Base-by-base conservation (phyloP, 345 rosid species). In the Geranium rotundifolium region DNA sequence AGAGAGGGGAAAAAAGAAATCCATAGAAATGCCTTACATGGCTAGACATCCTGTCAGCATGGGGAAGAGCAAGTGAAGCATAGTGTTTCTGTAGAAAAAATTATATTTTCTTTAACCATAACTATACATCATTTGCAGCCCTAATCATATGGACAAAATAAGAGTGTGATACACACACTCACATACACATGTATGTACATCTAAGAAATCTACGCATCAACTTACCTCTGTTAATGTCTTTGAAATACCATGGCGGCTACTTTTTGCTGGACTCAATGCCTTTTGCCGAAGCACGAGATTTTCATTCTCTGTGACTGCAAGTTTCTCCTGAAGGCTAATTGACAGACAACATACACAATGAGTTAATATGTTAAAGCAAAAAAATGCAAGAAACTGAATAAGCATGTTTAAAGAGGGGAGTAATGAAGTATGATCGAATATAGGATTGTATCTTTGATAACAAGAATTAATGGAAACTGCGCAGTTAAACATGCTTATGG, bases 241-340 rank as follows among this genome's bases (percentile, higher is more conserved):
- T 58, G 73, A 60, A 56, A 76, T 54, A 72, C 69, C 69, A 64
- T 76, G 2, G 7, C 82, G 84, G 66, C 70, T 76, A 69, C 71
- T 75, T 67, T 74, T 85, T 12, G 91, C 80, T 69, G 96, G 69
- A 69, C 72, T 79, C 66, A 87, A 61, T 30, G 95, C 81, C 68
- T 83, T 89, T 75, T 89, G 95, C 69, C 89, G 79, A 71, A 92
- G 75, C 60, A 86, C 87, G 65, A 73, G 93, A 78, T 90, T 92
- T 77, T 92, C 99, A 67, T 86, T 84, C 72, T 92, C 99, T 61
- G 84, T 17, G 68, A 71, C 83, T 37, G 88, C 76, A 62, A 90
- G 84, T 78, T 84, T 92, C 72, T 80, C 80, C 77, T 81, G 91
- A 54, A 89, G 86, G 65, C 97, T 89, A 63, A 66, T 39, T 31